phyloP scores from a whole-genome alignment of 441 rosid genomes.

The Manihot esculenta region DNA sequence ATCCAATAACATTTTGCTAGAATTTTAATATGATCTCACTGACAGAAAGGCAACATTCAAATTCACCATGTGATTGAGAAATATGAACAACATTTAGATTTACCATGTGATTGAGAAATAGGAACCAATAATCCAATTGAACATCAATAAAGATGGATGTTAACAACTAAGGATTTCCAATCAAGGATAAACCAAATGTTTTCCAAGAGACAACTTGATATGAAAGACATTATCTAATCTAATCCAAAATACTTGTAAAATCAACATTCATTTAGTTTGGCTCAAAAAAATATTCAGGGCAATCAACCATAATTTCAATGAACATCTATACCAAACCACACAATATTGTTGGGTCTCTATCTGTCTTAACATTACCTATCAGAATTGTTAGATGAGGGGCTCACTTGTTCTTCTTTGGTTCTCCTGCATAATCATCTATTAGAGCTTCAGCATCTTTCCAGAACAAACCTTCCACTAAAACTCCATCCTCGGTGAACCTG shows the following conservation, averaged over 20 bases:
- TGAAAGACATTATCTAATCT: not conserved
- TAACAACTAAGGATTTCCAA: not conserved
- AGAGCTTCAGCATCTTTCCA: slow-evolving; percentile 84
- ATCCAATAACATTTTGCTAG: too few species aligned
- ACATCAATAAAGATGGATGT: not conserved
- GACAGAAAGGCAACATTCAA: too few species aligned
- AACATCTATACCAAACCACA: slow-evolving; percentile 15
- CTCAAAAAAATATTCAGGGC: slow-evolving; percentile 27
- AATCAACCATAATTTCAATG: slow-evolving; percentile 11
- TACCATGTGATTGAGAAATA: too few species aligned
- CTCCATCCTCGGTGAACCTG: slow-evolving; percentile 91
- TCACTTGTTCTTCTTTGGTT: slow-evolving; percentile 89
- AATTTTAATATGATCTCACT: too few species aligned
- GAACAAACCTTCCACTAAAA: slow-evolving; percentile 82
- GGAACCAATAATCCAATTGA: not conserved
- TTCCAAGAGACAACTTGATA: not conserved
- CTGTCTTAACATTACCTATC: slow-evolving; percentile 22
- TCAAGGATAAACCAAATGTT: not conserved
- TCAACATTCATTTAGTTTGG: slow-evolving; percentile 19
- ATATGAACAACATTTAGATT: too few species aligned
- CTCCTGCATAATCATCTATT: slow-evolving; percentile 59
- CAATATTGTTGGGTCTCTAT: not conserved
- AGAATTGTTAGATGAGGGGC: slow-evolving; percentile 11
- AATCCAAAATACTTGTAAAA: not conserved
- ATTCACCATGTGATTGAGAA: too few species aligned